Base-by-base conservation (phyloP, 305 asterid genomes). In the Fraxinus latifolia region DNA sequence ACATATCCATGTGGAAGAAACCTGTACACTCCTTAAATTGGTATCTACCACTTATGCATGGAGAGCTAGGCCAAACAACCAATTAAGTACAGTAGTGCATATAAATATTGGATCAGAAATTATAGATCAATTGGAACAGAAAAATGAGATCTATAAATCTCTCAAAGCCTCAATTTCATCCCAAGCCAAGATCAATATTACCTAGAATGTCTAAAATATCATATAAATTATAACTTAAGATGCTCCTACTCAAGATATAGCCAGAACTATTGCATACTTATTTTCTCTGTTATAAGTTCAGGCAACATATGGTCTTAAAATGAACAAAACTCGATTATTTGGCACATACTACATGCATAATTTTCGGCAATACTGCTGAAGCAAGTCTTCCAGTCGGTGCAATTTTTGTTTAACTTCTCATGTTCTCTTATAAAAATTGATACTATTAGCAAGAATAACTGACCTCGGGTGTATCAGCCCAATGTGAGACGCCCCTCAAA, bases 381-480 rank as follows among this genome's bases (percentile, higher is more conserved):
- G 31, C 29, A 60, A 60, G 70, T 60, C 70, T 60, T 19, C 3
- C 70, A 21, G 31, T 60, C 14, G 1, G 14, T 60, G 70, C 36
- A 9, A 8, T 25, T 23, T 62, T 25, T 62, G 14, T 7, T 21
- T 62, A 62, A 21, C 27, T 23, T 62, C 27, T 23, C 32, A 53
- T n/a, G 9, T 62, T 62, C 15, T 62, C 72, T 3, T 5, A 8
- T 8, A 7, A 9, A 17, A 67, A 11, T 29, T 11, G 19, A 67
- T 25, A 27, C 2, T 25, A 67, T 67, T 34, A 27, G 34, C 37
- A 0, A 29, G 74, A 29, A 67, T 27, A 80, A 65, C 89, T 81
- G 79, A 96, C 99, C 96, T 94, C 99, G 3, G 98, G 98, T 17
- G 92, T 90, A 87, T 96, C 98, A 67, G 98, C 93, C 99, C 99